Percentiles rank a stretch among this genome's conserved stretches.
phyloP scores from a whole-genome alignment of 331 rosid genomes.

The Dryas integrifolia region DNA sequence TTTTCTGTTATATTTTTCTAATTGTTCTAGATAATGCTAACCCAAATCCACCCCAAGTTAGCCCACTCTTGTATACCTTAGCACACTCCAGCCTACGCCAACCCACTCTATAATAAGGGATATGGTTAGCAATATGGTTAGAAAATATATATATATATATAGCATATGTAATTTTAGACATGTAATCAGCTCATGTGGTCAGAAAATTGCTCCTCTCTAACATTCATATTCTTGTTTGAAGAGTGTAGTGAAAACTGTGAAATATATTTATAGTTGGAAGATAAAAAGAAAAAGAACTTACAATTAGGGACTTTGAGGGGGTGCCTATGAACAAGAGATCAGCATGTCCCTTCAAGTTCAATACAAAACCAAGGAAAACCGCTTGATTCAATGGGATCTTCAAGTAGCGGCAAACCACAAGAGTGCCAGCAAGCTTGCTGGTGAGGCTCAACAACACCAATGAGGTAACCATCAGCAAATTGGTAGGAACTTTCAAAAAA shows the following conservation, averaged over 20 bases:
- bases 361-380: conserved; percentile 63
- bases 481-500: conserved; percentile 26
- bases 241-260: neutral
- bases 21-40: too few relatives aligned
- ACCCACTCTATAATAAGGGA: too few relatives aligned
- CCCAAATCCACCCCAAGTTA: too few relatives aligned
- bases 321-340: conserved; percentile 75
- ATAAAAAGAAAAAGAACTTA: conserved; percentile 31
- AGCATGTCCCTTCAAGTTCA: conserved; percentile 86
- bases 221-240: too few relatives aligned
- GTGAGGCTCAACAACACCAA: conserved; percentile 62
- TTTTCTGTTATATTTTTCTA: too few relatives aligned
- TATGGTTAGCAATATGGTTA: too few relatives aligned
- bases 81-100: too few relatives aligned
- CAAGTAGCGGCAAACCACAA: conserved; percentile 57
- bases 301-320: conserved; percentile 51
- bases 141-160: too few relatives aligned
- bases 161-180: too few relatives aligned
- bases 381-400: conserved; percentile 66
- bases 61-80: too few relatives aligned
- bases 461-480: conserved; percentile 19
- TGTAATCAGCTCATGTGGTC: too few relatives aligned
- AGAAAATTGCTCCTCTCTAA: too few relatives aligned
- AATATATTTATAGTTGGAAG: neutral
- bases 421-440: conserved; percentile 74